Evolutionary conservation across 352 stramenopile genomes (phyloP), one percentile per base, ranked within the genome.

Genomic region (Phytophthora melonis): DNA sequence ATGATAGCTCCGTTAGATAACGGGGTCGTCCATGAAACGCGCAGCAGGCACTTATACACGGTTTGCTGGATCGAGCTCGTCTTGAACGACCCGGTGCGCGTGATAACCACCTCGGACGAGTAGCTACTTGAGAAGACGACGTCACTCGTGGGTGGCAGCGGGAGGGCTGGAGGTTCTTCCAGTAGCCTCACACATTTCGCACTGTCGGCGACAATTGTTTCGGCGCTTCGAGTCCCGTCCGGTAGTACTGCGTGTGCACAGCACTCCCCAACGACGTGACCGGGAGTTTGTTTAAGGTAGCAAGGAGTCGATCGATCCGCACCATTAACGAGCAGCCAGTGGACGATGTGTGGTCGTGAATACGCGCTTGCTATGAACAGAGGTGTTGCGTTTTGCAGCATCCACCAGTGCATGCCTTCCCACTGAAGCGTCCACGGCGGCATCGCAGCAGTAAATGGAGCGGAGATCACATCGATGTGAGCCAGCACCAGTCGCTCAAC

Each of bases 381-480:
- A 41, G 87, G 80, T 1, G 84, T 93, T 9, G 85, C 85, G 16
- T 85, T 74, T 41, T 87, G 74, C 23, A 94, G 69, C 72, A 92
- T 87, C 87, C 87, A 93, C 87, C 87, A 93, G 65, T 93, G 77
- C 57, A 89, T 65, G 1, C 80, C 88, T 67, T 93, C 87, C 80
- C 83, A 92, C 56, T 93, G 79, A 47, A 93, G 74, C 53, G 87
- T 79, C 80, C 81, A 90, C 19, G 70, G 23, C 10, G 82, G 82
- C 82, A 92, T 88, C 2, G 60, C 43, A 63, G 79, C 78, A 16
- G 81, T 88, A 60, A 94, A 92, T 4, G 85, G 74, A 19, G 74
- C 65, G 11, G 81, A 91, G 21, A 92, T 63, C 39, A 76, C 68
- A 4, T 90, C 81, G 18, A 90, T 85, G 39, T 89, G 84, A 21